Percentiles rank a stretch among this genome's conserved stretches.
Evolutionary conservation across 73 alveolate genomes (phyloP).

Genomic region (Durusdinium trenchii): DNA sequence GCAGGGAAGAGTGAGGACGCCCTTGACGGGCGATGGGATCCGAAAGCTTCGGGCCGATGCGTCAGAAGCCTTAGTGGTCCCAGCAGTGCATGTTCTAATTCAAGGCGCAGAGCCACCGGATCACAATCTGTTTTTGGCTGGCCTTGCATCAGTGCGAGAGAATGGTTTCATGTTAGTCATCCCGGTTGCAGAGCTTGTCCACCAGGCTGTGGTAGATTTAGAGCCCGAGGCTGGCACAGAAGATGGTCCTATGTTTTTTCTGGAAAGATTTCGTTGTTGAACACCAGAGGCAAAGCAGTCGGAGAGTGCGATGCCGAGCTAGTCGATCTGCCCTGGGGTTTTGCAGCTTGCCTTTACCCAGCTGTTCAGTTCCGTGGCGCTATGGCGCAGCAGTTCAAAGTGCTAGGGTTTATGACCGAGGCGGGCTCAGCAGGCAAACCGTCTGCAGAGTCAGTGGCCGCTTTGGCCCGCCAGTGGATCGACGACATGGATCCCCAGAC

Average conservation of each 20-base stretch:
- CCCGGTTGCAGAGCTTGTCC: not conserved
- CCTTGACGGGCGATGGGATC: not conserved
- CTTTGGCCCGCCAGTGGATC: not conserved
- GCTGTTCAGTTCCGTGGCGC: constrained; percentile 1
- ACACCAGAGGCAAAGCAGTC: not conserved
- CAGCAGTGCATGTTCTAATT: not conserved
- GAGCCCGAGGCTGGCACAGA: not conserved
- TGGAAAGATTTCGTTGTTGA: not conserved
- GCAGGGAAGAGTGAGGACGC: not conserved
- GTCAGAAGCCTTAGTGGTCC: not conserved
- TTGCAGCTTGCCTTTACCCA: not conserved
- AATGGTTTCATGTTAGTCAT: not conserved
- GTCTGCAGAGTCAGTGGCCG: not conserved
- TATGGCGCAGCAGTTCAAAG: not conserved
- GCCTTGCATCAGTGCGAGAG: not conserved
- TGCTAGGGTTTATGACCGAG: not conserved
- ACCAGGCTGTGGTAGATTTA: not conserved
- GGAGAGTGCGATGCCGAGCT: not conserved
- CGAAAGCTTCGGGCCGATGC: not conserved
- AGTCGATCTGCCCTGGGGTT: constrained; percentile 19
- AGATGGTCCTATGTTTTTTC: not conserved
- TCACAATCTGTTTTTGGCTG: not conserved
- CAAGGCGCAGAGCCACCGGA: not conserved
- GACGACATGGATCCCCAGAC: not conserved
- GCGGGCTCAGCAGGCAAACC: not conserved